Evolutionary conservation across 1,139 yeast genomes (phyloP), one percentile per base, ranked within the genome.

Genomic region (Hyphopichia pseudoburtonii): DNA sequence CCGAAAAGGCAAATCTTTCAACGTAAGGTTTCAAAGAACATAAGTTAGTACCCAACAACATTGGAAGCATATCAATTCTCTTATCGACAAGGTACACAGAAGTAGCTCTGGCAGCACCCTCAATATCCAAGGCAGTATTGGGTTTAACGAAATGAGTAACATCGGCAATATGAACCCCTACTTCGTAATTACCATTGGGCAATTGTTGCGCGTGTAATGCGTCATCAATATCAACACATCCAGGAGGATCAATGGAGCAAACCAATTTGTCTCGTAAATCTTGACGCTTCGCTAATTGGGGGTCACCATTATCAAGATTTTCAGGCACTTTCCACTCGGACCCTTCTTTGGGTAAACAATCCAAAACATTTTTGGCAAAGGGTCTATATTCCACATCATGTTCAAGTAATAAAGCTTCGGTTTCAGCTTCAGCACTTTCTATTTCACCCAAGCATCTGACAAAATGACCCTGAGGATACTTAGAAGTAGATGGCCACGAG

Each of bases 161-260:
- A 66, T 94, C 99, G 5, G 99, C 99, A 67, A 94, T 94, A 59
- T 94, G 99, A 24, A 94, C 99, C 54, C 99, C 98, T 36, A 94
- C 96, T 60, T 92, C 96, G 66, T 78, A 89, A 57, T 90, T 88
- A 2, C 98, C 98, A 60, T 94, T 92, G 2, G 96, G 90, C 34
- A 94, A 73, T 39, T 62, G 58, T 47, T 75, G 70, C 0, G 98
- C 97, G 58, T 94, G 98, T 39, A 94, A 70, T 1, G 99, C 98
- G 68, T 94, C 99, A 70, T 94, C 99, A 51, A 94, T 94, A 77
- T 94, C 99, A 48, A 90, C 97, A 80, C 98, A 92, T 31, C 86
- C 84, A 2, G 97, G 97, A 11, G 99, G 99, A 72, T 94, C 99
- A 48, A 94, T 94, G 28, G 96, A 86, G 60, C 99, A 94, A 29